Evolutionary conservation across 257 asterid genomes (phyloP).

Genomic region (Scutellaria galericulata): DNA sequence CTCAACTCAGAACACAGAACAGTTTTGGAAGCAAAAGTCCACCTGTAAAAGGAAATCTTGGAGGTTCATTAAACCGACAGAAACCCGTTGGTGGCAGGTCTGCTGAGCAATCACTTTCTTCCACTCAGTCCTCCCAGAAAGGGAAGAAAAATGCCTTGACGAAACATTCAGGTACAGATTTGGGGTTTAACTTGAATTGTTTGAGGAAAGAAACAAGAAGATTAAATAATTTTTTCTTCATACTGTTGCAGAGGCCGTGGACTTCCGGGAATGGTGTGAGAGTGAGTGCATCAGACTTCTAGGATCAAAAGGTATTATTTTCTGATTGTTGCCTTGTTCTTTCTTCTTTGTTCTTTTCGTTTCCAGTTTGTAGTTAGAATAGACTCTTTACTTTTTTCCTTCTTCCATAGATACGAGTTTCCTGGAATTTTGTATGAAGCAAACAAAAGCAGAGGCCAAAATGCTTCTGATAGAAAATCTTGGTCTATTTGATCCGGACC

Average conservation of each 20-base stretch:
- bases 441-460: conserved; percentile 87
- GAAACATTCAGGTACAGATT: conserved; percentile 67
- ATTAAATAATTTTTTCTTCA: conserved; percentile 6
- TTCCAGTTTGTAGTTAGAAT: not conserved
- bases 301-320: conserved; percentile 77
- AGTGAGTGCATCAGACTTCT: conserved; percentile 82
- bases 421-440: conserved; percentile 81
- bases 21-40: conserved; percentile 70
- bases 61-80: conserved; percentile 60
- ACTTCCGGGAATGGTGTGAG: conserved; percentile 96
- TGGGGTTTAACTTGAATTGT: not conserved
- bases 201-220: not conserved
- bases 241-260: conserved; percentile 77
- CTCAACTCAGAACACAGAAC: conserved; percentile 68
- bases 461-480: conserved; percentile 77
- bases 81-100: conserved; percentile 59
- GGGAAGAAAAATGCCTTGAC: conserved; percentile 64
- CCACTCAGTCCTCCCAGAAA: conserved; percentile 52
- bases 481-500: conserved; percentile 79
- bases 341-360: not conserved
- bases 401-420: conserved; percentile 73
- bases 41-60: conserved; percentile 58
- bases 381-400: not conserved
- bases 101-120: conserved; percentile 46
- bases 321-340: not conserved